These are phyloP conservation scores for Nothophoma quercina DNA, from an alignment of 2,329 filamentous ascomycete genomes.

Conservation along the genomic window DNA sequence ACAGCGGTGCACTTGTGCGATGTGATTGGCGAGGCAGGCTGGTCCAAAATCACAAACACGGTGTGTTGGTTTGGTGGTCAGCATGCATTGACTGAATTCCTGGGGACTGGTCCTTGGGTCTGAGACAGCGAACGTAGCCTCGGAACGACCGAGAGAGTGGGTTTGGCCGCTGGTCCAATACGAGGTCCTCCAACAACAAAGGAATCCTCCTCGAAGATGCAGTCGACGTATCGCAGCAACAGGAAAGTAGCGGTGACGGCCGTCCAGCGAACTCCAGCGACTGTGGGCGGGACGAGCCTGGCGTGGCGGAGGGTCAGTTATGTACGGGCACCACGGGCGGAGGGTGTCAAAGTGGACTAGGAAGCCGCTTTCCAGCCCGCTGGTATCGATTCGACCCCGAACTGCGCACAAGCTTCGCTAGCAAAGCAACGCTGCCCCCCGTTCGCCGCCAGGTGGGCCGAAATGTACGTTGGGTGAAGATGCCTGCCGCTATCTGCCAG, in stretches of 20 bases:
- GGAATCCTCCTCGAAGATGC: background rate
- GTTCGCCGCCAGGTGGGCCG: constrained; percentile 28
- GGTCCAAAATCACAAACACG: constrained; percentile 33
- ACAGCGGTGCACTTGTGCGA: background rate
- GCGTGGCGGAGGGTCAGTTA: constrained; percentile 27
- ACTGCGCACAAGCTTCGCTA: constrained; percentile 39
- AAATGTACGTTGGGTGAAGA: constrained; percentile 18
- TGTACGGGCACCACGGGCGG: constrained; percentile 28
- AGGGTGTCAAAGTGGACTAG: constrained; percentile 23
- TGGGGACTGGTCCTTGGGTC: constrained; percentile 36
- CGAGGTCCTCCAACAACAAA: constrained; percentile 8
- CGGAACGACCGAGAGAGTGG: constrained; percentile 37
- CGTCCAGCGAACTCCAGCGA: constrained; percentile 21
- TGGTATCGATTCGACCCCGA: constrained; percentile 37
- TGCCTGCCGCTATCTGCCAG: constrained; percentile 7
- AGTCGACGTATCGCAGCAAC: constrained; percentile 1
- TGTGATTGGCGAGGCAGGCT: constrained; percentile 18
- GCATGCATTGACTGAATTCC: constrained; percentile 18
- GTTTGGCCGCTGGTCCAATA: constrained; percentile 15
- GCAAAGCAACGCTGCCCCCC: constrained; percentile 28
- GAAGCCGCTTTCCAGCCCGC: constrained; percentile 33
- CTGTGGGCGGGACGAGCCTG: constrained; percentile 18
- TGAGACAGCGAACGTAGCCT: constrained; percentile 37
- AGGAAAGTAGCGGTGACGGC: constrained; percentile 4
- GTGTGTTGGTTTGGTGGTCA: constrained; percentile 25